These are phyloP conservation scores for Candida boidinii DNA, from an alignment of 805 yeast species.

Conservation along the genomic window DNA sequence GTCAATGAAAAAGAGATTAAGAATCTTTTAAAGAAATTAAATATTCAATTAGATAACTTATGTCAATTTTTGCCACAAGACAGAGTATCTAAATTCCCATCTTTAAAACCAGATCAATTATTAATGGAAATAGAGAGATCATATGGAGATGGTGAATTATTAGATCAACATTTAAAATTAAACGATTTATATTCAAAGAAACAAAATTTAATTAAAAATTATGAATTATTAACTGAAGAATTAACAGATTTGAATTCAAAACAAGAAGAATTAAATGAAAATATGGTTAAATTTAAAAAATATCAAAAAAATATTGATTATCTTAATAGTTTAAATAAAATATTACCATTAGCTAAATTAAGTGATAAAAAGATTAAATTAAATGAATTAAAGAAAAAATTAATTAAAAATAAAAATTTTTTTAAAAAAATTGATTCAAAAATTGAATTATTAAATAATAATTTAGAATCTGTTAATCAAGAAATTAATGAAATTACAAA, in stretches of 20 bases:
- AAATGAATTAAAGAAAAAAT: conserved; percentile 15
- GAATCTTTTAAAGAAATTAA: conserved; percentile 35
- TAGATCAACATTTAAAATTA: conserved; percentile 48
- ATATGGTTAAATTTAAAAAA: conserved; percentile 37
- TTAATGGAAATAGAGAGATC: conserved; percentile 76
- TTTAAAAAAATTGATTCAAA: conserved; percentile 15
- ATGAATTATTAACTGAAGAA: conserved; percentile 21
- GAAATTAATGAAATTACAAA: conserved; percentile 13
- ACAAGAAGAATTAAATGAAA: conserved; percentile 30
- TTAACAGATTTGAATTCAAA: conserved; percentile 27
- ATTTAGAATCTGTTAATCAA: conserved; percentile 8
- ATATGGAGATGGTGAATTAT: conserved; percentile 52
- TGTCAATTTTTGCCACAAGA: conserved; percentile 96
- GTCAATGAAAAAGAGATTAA: conserved; percentile 38
- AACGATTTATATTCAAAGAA: conserved; percentile 38
- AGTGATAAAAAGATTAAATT: conserved; percentile 27
- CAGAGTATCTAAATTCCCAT: conserved; percentile 86
- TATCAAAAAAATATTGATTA: conserved; percentile 40
- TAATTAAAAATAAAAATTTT: conserved; percentile 16
- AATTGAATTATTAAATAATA: conserved; percentile 13
- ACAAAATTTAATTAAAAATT: conserved; percentile 19
- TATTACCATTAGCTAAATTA: conserved; percentile 26
- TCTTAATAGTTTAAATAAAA: too few species aligned
- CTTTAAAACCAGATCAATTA: conserved; percentile 64
- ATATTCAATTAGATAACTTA: conserved; percentile 82